phyloP scores from a whole-genome alignment of 345 rosid species.

The Pelargonium nanum region DNA sequence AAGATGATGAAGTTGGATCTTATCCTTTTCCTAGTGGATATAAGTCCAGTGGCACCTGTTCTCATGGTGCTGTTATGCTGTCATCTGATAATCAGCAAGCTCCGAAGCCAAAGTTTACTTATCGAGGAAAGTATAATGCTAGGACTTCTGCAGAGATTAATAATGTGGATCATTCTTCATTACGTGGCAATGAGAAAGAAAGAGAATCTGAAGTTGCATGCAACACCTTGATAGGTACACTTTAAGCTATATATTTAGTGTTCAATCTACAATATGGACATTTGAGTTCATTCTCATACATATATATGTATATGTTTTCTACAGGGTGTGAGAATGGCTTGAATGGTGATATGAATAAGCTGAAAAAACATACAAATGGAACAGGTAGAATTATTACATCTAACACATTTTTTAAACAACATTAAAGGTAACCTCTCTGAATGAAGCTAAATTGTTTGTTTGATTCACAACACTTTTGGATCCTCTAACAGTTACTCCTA shows the following conservation, averaged over 20 bases:
- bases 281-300: neutral
- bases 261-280: neutral
- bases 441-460: slow-evolving; percentile 4
- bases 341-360: slow-evolving; percentile 22
- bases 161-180: slow-evolving; percentile 15
- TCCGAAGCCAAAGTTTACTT: slow-evolving; percentile 13
- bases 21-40: slow-evolving; percentile 8
- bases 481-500: slow-evolving; percentile 20
- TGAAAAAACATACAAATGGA: slow-evolving; percentile 20
- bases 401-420: neutral
- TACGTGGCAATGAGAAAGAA: slow-evolving; percentile 20
- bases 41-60: slow-evolving; percentile 17
- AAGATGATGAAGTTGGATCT: slow-evolving; percentile 11
- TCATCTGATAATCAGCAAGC: slow-evolving; percentile 23
- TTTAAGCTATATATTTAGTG: slow-evolving; percentile 2
- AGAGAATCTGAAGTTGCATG: slow-evolving; percentile 15
- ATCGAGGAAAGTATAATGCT: slow-evolving; percentile 18
- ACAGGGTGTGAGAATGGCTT: slow-evolving; percentile 26
- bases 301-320: slow-evolving; percentile 5
- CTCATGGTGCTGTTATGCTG: slow-evolving; percentile 14
- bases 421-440: slow-evolving; percentile 1
- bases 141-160: slow-evolving; percentile 15
- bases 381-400: slow-evolving; percentile 22
- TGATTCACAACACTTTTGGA: slow-evolving; percentile 15
- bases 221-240: slow-evolving; percentile 22